Conservation (phyloP, 495 filamentous ascomycete genomes). For the Daldinia bambusicola region DNA sequence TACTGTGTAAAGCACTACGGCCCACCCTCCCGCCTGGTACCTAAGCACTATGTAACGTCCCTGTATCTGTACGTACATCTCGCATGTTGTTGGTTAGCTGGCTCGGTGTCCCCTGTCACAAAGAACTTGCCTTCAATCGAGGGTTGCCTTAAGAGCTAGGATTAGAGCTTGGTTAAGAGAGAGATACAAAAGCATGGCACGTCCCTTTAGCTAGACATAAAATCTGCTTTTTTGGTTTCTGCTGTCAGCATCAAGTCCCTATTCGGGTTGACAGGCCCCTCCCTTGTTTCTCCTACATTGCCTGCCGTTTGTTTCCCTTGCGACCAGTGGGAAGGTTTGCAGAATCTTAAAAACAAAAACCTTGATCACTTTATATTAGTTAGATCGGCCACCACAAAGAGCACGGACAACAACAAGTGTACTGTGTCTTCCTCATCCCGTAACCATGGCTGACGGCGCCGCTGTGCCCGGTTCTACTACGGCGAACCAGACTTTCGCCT, state of each 20-base stretch:
- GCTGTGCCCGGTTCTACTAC: constrained; percentile 4
- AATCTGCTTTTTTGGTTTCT: constrained; percentile 18
- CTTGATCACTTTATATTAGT: constrained; percentile 5
- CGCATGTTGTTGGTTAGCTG: constrained; percentile 35
- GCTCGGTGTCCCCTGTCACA: constrained; percentile 32
- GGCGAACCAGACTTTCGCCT: constrained; percentile 24
- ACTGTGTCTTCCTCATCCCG: background rate
- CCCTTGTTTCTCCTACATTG: constrained; percentile 37
- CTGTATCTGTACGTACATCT: constrained; percentile 16
- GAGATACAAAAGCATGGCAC: constrained; percentile 38
- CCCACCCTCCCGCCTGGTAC: background rate
- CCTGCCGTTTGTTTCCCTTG: constrained; percentile 12
- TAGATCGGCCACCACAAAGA: background rate
- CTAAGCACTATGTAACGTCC: background rate
- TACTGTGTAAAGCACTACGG: background rate
- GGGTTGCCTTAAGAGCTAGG: constrained; percentile 4
- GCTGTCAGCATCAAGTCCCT: constrained; percentile 22
- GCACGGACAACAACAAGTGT: constrained; percentile 26
- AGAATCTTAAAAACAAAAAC: constrained; percentile 19
- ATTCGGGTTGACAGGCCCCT: constrained; percentile 28
- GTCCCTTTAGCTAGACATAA: constrained; percentile 25
- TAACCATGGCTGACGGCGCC: constrained; percentile 38
- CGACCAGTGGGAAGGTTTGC: constrained; percentile 23
- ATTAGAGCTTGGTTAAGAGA: background rate
- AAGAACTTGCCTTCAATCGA: constrained; percentile 17